Evolutionary conservation across 2,329 filamentous ascomycete genomes (phyloP).

Genomic region (Cercospora canescens): DNA sequence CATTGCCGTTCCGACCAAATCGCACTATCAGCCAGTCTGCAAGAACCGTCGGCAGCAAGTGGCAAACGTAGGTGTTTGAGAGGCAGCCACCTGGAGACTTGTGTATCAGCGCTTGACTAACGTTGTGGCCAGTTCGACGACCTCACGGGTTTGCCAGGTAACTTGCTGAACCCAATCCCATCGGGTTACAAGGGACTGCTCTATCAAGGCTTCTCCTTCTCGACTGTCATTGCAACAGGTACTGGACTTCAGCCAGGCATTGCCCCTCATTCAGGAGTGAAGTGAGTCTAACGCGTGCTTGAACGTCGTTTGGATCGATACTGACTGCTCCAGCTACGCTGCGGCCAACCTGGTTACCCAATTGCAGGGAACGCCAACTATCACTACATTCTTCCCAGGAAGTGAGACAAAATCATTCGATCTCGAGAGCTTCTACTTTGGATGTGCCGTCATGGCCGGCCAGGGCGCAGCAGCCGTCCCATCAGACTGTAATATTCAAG

Average conservation of each 20-base stretch:
- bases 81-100: too few species aligned
- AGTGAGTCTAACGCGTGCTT: not conserved
- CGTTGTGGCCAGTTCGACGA: not conserved
- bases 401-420: not conserved
- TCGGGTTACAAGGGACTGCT: not conserved
- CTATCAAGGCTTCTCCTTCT: not conserved
- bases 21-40: not conserved
- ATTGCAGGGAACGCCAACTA: not conserved
- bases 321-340: not conserved
- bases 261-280: not conserved
- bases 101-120: too few species aligned
- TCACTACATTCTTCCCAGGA: conserved; percentile 1
- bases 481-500: not conserved
- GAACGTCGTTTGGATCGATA: not conserved
- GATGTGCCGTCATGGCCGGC: not conserved
- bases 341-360: not conserved
- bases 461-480: not conserved
- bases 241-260: conserved; percentile 1
- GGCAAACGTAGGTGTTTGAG: not conserved
- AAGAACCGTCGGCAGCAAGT: not conserved
- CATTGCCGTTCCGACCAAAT: not conserved
- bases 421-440: conserved; percentile 14
- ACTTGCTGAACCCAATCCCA: not conserved
- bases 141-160: not conserved
- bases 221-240: conserved; percentile 2